Conservation (phyloP, 257 asterid genomes). For the Lycium barbarum region DNA sequence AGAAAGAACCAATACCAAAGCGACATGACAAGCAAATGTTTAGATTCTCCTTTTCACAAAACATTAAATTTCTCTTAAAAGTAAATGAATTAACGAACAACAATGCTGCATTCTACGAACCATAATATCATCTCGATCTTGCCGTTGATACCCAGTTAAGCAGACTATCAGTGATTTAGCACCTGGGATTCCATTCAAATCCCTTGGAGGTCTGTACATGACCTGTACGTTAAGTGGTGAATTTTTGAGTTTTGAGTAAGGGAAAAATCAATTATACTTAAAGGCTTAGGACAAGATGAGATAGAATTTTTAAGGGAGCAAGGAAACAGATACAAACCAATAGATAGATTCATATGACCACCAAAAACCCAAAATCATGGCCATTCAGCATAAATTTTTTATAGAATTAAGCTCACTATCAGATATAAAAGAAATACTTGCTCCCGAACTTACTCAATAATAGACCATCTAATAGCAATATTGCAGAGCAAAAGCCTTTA, state of each 20-base stretch:
- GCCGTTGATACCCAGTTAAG: constrained; percentile 90
- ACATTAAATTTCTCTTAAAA: neutral
- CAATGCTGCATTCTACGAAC: constrained; percentile 41
- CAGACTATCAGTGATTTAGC: constrained; percentile 74
- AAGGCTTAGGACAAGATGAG: neutral
- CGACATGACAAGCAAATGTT: constrained; percentile 18
- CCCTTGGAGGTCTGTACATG: constrained; percentile 73
- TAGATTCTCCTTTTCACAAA: constrained; percentile 13
- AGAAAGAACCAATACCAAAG: constrained; percentile 34
- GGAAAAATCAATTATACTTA: neutral
- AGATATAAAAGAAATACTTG: neutral
- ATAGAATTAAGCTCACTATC: neutral
- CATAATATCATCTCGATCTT: constrained; percentile 86
- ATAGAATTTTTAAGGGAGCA: neutral
- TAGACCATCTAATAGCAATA: neutral
- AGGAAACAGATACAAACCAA: neutral
- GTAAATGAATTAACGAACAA: neutral
- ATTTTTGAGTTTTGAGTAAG: neutral
- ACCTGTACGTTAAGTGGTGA: constrained; percentile 51
- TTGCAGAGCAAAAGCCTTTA: neutral
- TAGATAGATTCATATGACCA: constrained; percentile 1
- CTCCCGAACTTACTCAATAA: neutral
- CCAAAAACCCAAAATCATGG: constrained; percentile 7
- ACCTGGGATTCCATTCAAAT: constrained; percentile 84
- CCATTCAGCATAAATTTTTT: neutral